Evolutionary conservation across 352 stramenopile species (phyloP).

Genomic region (Pythium apleroticum): DNA sequence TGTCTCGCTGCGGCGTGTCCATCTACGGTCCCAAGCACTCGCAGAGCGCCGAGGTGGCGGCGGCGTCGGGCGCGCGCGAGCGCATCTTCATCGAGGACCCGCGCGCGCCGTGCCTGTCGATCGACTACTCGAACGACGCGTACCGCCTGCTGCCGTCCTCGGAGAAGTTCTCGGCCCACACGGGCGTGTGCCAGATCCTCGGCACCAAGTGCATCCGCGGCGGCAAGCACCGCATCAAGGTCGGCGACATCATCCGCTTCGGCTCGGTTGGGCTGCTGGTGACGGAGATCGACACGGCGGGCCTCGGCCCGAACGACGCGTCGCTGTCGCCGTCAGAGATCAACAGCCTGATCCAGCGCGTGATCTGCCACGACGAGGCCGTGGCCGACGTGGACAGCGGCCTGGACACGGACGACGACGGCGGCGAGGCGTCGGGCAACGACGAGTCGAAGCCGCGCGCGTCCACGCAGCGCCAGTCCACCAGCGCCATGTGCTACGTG

Average conservation of each 20-base stretch:
- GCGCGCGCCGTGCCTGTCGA: slow-evolving; percentile 78
- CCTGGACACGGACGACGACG: slow-evolving; percentile 85
- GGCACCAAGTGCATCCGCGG: slow-evolving; percentile 85
- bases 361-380: slow-evolving; percentile 79
- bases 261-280: slow-evolving; percentile 79
- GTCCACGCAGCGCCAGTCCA: slow-evolving; percentile 72
- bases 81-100: slow-evolving; percentile 89
- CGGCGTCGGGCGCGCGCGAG: slow-evolving; percentile 42
- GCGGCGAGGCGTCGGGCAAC: slow-evolving; percentile 79
- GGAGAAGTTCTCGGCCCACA: slow-evolving; percentile 87
- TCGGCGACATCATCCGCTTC: slow-evolving; percentile 88
- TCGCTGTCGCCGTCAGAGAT: slow-evolving; percentile 74
- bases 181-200: slow-evolving; percentile 85
- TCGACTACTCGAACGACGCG: slow-evolving; percentile 85
- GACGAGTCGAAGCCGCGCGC: slow-evolving; percentile 78
- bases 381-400: slow-evolving; percentile 80
- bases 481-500: slow-evolving; percentile 84
- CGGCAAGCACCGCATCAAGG: slow-evolving; percentile 74
- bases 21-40: slow-evolving; percentile 89
- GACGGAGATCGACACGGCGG: slow-evolving; percentile 81
- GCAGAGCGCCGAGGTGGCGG: slow-evolving; percentile 40
- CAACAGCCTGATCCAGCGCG: slow-evolving; percentile 76
- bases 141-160: slow-evolving; percentile 84
- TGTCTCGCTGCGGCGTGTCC: slow-evolving; percentile 80
- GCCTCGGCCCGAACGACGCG: slow-evolving; percentile 65